These are phyloP conservation scores for Penicillium tannophilum DNA, from an alignment of 495 filamentous ascomycete genomes.

Conservation along the genomic window DNA sequence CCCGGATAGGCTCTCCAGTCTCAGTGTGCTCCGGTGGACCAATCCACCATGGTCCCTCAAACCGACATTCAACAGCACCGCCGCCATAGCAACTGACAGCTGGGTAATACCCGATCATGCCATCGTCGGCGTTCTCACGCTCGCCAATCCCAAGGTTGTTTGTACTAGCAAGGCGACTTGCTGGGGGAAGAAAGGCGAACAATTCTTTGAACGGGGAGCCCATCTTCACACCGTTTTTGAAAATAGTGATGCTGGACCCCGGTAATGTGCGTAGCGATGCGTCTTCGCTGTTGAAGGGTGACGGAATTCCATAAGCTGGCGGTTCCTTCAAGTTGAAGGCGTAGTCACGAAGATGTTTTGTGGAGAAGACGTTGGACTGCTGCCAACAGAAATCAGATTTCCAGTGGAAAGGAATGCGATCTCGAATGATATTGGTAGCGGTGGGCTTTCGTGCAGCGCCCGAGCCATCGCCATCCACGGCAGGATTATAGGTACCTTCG, in stretches of 20 bases:
- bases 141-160: slow-evolving; percentile 74
- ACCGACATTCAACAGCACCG: slow-evolving; percentile 88
- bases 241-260: slow-evolving; percentile 80
- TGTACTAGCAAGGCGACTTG: slow-evolving; percentile 63
- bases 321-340: slow-evolving; percentile 53
- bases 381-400: slow-evolving; percentile 94
- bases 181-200: slow-evolving; percentile 88
- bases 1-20: slow-evolving; percentile 45
- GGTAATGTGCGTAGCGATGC: slow-evolving; percentile 81
- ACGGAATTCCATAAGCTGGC: slow-evolving; percentile 55
- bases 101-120: slow-evolving; percentile 92
- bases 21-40: slow-evolving; percentile 60
- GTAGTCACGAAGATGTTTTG: slow-evolving; percentile 83
- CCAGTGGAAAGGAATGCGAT: slow-evolving; percentile 90
- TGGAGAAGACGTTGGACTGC: slow-evolving; percentile 84
- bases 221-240: slow-evolving; percentile 85
- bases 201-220: slow-evolving; percentile 89
- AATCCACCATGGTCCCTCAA: slow-evolving; percentile 87
- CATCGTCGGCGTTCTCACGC: slow-evolving; percentile 84
- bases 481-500: slow-evolving; percentile 81
- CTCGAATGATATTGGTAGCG: slow-evolving; percentile 81
- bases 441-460: slow-evolving; percentile 19
- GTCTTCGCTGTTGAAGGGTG: slow-evolving; percentile 64
- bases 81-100: slow-evolving; percentile 90
- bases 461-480: slow-evolving; percentile 57